Base-by-base conservation (phyloP, 371 early-diverging fungal genomes). In the Blakeslea trispora region DNA sequence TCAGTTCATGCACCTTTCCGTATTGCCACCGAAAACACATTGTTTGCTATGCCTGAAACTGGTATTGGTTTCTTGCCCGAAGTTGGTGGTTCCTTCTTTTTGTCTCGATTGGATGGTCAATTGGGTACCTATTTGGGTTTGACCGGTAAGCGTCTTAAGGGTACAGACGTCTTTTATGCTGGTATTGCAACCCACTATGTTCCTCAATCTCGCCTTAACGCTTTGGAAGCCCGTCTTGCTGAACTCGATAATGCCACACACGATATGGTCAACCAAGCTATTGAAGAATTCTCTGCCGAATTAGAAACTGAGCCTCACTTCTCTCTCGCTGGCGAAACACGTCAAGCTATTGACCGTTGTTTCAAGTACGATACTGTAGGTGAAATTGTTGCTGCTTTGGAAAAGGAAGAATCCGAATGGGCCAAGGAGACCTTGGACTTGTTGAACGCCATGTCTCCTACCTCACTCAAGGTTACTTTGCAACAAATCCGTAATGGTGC, bases 121-220 rank as follows among this genome's bases (percentile, higher is more conserved):
- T 68, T 94, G 14, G 99, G 99, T 51, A 83, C 85, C 18, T 99
- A 92, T 63, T 79, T 99, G 49, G 99, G 92, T 1, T 75, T 99
- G 74, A 96, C 98, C 1, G 98, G 98, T 22, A 71, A 83, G 34
- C 74, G 85, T 28, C 78, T 98, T 54, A 82, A 76, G 70, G 97
- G 90, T 21, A 69, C 77, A 37, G 97, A 97, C 63, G 91, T 91
- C 14, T 72, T 94, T 81, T 77, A 79, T 64, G 87, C 96, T 10
- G 97, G 98, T 32, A 84, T 98, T 63, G 99, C 95, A 11, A 95
- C 98, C 8, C 98, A 98, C 72, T 98, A 85, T 66, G 91, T 98
- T 10, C 96, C 97, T n/a, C 85, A 91, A 4, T 89, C 88, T 55
- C 87, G 96, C 17, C 62, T 97, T 32, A 78, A 87, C 5, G 76